Percentiles rank a stretch among this genome's conserved stretches.
Conservation (phyloP, 2,329 filamentous ascomycete genomes). For the Neonectria neomacrospora region DNA sequence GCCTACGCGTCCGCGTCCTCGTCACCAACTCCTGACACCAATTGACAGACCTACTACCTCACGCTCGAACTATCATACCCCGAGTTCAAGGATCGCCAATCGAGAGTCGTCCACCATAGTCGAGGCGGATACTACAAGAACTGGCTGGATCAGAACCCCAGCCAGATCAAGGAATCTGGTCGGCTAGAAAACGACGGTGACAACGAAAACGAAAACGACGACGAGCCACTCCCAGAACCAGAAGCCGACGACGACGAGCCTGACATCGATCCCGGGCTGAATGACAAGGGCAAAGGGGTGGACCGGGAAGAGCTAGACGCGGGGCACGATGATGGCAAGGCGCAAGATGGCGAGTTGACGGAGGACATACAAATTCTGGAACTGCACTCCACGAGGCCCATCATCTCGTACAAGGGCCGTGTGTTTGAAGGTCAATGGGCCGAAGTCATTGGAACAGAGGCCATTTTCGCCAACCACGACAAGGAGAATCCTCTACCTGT, state of each 20-base stretch:
- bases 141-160: conserved; percentile 50
- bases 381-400: conserved; percentile 78
- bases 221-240: conserved; percentile 48
- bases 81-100: conserved; percentile 62
- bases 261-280: conserved; percentile 41
- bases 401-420: conserved; percentile 82
- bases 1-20: too few species aligned
- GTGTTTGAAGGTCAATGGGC: conserved; percentile 86
- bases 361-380: conserved; percentile 81
- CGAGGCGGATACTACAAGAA: conserved; percentile 61
- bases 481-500: conserved; percentile 62
- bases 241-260: conserved; percentile 49
- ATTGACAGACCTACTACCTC: conserved; percentile 69
- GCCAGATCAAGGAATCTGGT: conserved; percentile 27
- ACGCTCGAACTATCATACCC: conserved; percentile 72
- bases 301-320: conserved; percentile 24
- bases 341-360: conserved; percentile 21
- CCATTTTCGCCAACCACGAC: conserved; percentile 72
- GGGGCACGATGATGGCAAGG: conserved; percentile 33
- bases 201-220: conserved; percentile 46
- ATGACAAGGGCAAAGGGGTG: conserved; percentile 34
- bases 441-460: conserved; percentile 84
- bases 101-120: conserved; percentile 52
- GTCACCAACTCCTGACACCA: conserved; percentile 20
- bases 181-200: conserved; percentile 30